These are phyloP conservation scores for Dothistroma pini DNA, from an alignment of 2,329 filamentous ascomycete species.

Conservation along the genomic window DNA sequence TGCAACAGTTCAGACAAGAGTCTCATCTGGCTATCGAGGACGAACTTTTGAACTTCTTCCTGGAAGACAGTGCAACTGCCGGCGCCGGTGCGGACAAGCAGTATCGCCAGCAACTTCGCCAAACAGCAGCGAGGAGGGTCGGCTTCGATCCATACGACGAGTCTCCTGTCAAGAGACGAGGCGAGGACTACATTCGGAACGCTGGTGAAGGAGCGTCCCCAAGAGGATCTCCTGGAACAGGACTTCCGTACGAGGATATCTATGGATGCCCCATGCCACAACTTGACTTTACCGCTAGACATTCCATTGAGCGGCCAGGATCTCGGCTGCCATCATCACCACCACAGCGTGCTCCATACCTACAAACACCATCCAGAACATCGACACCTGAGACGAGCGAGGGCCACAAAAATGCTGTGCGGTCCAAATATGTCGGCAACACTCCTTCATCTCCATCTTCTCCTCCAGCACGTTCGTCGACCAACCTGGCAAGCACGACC, in stretches of 20 bases:
- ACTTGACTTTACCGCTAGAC: conserved; percentile 13
- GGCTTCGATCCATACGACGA: conserved; percentile 72
- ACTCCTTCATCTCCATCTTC: conserved; percentile 6
- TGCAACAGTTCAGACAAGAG: conserved; percentile 88
- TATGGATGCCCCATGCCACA: conserved; percentile 11
- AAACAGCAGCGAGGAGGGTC: conserved; percentile 58
- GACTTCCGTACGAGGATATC: conserved; percentile 17
- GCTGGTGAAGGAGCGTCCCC: conserved; percentile 9
- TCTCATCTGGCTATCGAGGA: conserved; percentile 88
- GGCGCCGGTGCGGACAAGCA: conserved; percentile 61
- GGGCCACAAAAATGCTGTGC: conserved; percentile 13
- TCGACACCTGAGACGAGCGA: conserved; percentile 24
- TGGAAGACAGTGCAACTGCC: conserved; percentile 65
- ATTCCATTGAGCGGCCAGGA: conserved; percentile 5
- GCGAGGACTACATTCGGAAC: conserved; percentile 56
- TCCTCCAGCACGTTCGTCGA: conserved; percentile 4
- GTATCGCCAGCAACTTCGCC: conserved; percentile 56
- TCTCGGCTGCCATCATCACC: conserved; percentile 14
- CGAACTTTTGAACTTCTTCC: conserved; percentile 83
- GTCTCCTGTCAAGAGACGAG: conserved; percentile 61
- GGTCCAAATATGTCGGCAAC: conserved; percentile 13
- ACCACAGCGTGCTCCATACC: conserved; percentile 15
- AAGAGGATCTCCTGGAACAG: conserved; percentile 16
- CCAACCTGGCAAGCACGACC: conserved; percentile 19
- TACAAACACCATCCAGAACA: conserved; percentile 24